phyloP scores from a whole-genome alignment of 2,329 filamentous ascomycete genomes.

The Taxawa tesnikishii region DNA sequence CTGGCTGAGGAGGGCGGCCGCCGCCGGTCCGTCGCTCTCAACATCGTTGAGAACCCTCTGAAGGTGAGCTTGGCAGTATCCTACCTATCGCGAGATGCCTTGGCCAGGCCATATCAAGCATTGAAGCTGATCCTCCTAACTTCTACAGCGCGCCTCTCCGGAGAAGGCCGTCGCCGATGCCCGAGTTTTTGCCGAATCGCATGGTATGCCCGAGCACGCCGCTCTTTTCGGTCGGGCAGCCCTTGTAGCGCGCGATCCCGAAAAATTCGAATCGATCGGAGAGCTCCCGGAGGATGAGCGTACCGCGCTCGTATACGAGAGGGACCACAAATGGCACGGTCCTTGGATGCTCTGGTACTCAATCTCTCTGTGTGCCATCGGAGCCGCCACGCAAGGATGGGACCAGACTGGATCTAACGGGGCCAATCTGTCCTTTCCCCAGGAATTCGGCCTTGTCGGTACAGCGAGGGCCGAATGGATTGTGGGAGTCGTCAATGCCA shows the following conservation, averaged over 20 bases:
- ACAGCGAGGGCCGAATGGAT: conserved; percentile 29
- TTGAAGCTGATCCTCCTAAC: conserved; percentile 7
- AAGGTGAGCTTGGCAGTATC: conserved; percentile 26
- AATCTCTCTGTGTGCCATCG: conserved; percentile 38
- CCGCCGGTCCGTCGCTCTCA: conserved; percentile 29
- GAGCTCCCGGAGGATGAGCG: conserved; percentile 50
- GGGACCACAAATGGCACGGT: conserved; percentile 55
- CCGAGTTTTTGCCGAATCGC: conserved; percentile 17
- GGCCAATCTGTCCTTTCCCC: conserved; percentile 13
- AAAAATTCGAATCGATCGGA: conserved; percentile 48
- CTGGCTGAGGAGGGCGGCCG: conserved; percentile 14
- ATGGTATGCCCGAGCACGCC: conserved; percentile 24
- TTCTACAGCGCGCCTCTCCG: conserved; percentile 18
- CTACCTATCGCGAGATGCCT: not conserved
- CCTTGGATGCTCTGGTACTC: conserved; percentile 53
- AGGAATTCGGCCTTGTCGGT: conserved; percentile 13
- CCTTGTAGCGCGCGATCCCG: conserved; percentile 59
- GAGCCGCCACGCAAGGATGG: conserved; percentile 19
- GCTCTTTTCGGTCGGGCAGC: conserved; percentile 34
- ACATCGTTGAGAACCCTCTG: conserved; percentile 35
- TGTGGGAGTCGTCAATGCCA: conserved; percentile 37
- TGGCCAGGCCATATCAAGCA: not conserved
- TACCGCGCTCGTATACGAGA: conserved; percentile 47
- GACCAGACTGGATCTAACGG: conserved; percentile 19
- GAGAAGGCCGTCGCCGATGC: conserved; percentile 22